Conservation (phyloP, 257 asterid genomes). For the Cordia subcordata region DNA sequence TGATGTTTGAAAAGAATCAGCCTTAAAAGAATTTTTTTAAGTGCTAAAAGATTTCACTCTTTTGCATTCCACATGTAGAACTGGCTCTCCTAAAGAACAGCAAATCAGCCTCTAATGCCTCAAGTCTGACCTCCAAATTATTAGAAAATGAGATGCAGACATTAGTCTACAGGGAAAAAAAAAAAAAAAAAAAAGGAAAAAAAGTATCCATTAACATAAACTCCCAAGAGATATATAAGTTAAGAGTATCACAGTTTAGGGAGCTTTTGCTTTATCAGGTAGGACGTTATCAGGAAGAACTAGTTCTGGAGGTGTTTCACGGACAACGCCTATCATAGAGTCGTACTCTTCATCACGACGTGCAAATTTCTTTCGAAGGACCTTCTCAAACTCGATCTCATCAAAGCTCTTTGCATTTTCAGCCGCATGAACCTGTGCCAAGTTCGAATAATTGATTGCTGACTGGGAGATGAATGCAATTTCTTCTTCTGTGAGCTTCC, state of each 20-base stretch:
- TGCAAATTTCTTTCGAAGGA: constrained; percentile 60
- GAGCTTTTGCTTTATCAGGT: constrained; percentile 2
- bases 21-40: too few relatives aligned
- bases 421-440: constrained; percentile 80
- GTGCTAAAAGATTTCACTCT: too few relatives aligned
- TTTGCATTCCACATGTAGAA: not conserved
- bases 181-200: too few relatives aligned
- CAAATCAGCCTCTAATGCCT: constrained; percentile 23
- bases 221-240: not conserved
- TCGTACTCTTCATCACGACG: constrained; percentile 37
- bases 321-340: not conserved
- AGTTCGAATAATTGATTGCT: constrained; percentile 66
- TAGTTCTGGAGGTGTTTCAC: constrained; percentile 5
- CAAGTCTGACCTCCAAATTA: constrained; percentile 38
- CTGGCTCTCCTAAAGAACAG: constrained; percentile 2
- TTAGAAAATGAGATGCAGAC: constrained; percentile 34
- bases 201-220: not conserved
- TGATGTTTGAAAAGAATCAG: not conserved
- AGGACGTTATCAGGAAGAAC: not conserved
- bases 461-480: constrained; percentile 78
- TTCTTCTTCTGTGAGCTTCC: constrained; percentile 90
- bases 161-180: too few relatives aligned
- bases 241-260: not conserved
- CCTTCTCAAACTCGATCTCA: constrained; percentile 75
- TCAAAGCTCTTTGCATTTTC: constrained; percentile 82